Base-by-base conservation (phyloP, 2,329 filamentous ascomycete genomes). In the Spiromastix sp. region DNA sequence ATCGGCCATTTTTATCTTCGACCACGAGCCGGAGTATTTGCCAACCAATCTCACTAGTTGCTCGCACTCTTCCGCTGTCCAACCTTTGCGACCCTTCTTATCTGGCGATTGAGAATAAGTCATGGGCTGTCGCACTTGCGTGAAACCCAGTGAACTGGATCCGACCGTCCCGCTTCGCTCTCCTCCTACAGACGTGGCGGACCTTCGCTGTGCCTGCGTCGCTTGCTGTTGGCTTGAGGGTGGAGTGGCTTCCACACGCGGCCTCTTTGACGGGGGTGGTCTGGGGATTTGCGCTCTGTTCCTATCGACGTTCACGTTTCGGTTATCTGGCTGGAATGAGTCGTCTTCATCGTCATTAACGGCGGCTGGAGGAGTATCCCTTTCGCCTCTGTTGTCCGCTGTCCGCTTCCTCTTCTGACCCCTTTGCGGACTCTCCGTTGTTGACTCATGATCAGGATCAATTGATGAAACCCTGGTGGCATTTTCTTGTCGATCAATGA, bases 11-110 rank as follows among this genome's bases (percentile, higher is more conserved):
- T 54, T 46, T 30, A 81, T 71, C 0, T 34, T 17, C 2, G 68
- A 42, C 59, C 70, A 81, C 7, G 50, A 51, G 4, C 53, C 56
- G 1, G 70, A 68, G 30, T 60, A 50, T 7, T 58, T 43, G 2
- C 44, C 60, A 41, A 81, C 70, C 17, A 71, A 57, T 1, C 64
- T 44, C 3, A 71, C 54, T 2, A 81, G 55, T 4, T 59, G 57
- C 2, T 53, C 39, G 11, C 61, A 48, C 45, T 70, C 67, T 7
- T 45, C 48, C 1, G 47, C 40, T 2, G 56, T 56, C 61, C 62
- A 70, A 4, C 34, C 15, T 4, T 11, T 29, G 9, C 27, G 27
- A 24, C 7, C n/a, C 21, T 24, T 24, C 21, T 24, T 24, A n/a
- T n/a, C n/a, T n/a, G n/a, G n/a, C n/a, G n/a, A n/a, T n/a, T n/a